Conservation (phyloP, 495 filamentous ascomycete species). For the Penicillium daleae region DNA sequence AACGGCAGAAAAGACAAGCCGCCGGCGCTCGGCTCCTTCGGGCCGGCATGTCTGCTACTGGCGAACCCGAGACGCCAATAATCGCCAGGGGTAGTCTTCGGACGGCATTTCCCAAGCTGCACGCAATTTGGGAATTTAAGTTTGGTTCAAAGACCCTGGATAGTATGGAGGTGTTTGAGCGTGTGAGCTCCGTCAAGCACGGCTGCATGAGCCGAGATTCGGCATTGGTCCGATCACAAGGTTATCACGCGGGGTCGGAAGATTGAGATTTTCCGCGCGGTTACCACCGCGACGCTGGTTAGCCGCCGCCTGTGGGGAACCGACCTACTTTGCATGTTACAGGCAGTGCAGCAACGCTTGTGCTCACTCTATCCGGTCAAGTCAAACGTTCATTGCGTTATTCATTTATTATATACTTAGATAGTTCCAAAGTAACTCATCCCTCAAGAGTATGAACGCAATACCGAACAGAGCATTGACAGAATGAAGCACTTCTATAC, state of each 20-base stretch:
- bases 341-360: neutral
- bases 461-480: too few species aligned
- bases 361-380: too few species aligned
- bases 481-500: too few species aligned
- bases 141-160: neutral
- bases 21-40: conserved; percentile 31
- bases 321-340: neutral
- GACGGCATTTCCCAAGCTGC: neutral
- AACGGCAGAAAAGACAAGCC: conserved; percentile 35
- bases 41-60: conserved; percentile 20
- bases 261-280: neutral
- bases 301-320: neutral
- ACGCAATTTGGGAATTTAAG: neutral
- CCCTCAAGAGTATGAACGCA: too few species aligned
- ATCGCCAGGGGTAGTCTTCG: neutral
- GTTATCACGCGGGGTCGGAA: conserved; percentile 2
- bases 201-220: neutral
- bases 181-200: neutral
- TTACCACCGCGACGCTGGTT: neutral
- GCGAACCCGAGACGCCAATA: neutral
- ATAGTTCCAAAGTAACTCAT: too few species aligned
- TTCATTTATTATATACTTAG: too few species aligned
- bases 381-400: too few species aligned
- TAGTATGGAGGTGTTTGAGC: neutral
- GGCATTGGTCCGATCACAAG: neutral